Conservation (phyloP, 2,329 filamentous ascomycete genomes). For the Zasmidium angulare region DNA sequence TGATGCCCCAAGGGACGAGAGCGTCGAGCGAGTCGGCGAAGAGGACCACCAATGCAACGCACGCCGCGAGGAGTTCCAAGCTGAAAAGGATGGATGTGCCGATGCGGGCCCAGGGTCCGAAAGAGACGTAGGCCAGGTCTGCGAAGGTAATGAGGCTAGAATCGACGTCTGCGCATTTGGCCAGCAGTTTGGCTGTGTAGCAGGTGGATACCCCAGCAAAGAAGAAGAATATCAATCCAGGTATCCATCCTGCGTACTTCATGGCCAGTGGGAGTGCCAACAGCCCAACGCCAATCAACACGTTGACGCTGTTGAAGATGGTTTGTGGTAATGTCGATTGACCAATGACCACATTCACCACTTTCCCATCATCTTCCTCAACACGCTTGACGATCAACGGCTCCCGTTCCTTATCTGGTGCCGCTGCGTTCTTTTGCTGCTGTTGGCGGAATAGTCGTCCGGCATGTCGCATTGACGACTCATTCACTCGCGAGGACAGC, state of each 20-base stretch:
- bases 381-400: slow-evolving; percentile 86
- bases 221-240: slow-evolving; percentile 72
- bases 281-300: slow-evolving; percentile 85
- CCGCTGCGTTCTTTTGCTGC: slow-evolving; percentile 43
- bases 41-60: slow-evolving; percentile 85
- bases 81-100: slow-evolving; percentile 84
- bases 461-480: slow-evolving; percentile 57
- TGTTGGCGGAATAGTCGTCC: slow-evolving; percentile 52
- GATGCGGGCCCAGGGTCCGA: slow-evolving; percentile 77
- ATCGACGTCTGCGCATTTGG: slow-evolving; percentile 86
- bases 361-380: slow-evolving; percentile 78
- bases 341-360: slow-evolving; percentile 81
- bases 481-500: slow-evolving; percentile 56
- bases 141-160: slow-evolving; percentile 87
- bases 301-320: slow-evolving; percentile 93
- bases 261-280: slow-evolving; percentile 85
- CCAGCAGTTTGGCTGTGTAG: slow-evolving; percentile 82
- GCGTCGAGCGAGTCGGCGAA: slow-evolving; percentile 89
- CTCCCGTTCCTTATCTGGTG: slow-evolving; percentile 53
- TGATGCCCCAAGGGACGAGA: slow-evolving; percentile 69
- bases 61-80: slow-evolving; percentile 81
- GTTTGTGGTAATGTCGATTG: slow-evolving; percentile 96
- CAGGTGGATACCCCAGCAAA: slow-evolving; percentile 74
- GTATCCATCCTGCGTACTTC: slow-evolving; percentile 83
- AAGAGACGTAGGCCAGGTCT: slow-evolving; percentile 87